phyloP scores from a whole-genome alignment of 495 filamentous ascomycete species.

The Pyrenopolyporus hunteri region DNA sequence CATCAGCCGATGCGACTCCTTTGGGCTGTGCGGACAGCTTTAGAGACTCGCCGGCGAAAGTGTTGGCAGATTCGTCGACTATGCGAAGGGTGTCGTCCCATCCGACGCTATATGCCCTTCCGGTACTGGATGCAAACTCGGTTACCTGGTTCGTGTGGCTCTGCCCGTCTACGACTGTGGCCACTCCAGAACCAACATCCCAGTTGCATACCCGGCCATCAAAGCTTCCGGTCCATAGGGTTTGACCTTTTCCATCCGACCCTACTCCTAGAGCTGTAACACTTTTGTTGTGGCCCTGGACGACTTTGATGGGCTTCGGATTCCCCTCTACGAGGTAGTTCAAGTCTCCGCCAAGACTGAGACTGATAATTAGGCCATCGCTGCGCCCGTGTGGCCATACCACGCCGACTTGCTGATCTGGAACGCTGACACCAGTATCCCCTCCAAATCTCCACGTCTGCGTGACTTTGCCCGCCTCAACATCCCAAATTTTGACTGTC shows the following conservation, averaged over 20 bases:
- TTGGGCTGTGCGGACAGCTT: slow-evolving; percentile 59
- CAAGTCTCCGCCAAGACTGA: slow-evolving; percentile 85
- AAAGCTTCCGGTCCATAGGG: slow-evolving; percentile 86
- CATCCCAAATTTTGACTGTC: slow-evolving; percentile 90
- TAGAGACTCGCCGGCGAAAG: slow-evolving; percentile 53
- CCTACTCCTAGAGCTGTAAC: slow-evolving; percentile 74
- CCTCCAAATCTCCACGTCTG: slow-evolving; percentile 90
- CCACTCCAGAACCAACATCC: slow-evolving; percentile 72
- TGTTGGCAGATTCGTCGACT: slow-evolving; percentile 64
- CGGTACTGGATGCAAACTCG: slow-evolving; percentile 66
- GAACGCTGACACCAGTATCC: slow-evolving; percentile 73
- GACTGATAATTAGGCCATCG: slow-evolving; percentile 86
- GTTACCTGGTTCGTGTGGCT: slow-evolving; percentile 82
- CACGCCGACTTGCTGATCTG: slow-evolving; percentile 92
- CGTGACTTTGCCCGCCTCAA: slow-evolving; percentile 72
- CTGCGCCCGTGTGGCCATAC: slow-evolving; percentile 85
- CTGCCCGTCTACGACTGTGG: slow-evolving; percentile 74
- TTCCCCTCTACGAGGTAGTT: slow-evolving; percentile 82
- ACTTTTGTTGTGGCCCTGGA: slow-evolving; percentile 94
- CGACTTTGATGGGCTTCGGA: slow-evolving; percentile 67
- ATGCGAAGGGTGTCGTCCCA: slow-evolving; percentile 95
- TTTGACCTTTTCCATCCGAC: slow-evolving; percentile 55
- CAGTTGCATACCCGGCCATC: slow-evolving; percentile 86
- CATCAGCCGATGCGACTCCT: slow-evolving; percentile 51
- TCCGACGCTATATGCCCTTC: slow-evolving; percentile 79